A percentile compares a stretch with the other conserved stretches of the same genome.
Conservation (phyloP, 140 eudicot genomes). For the Bidens hawaiensis region DNA sequence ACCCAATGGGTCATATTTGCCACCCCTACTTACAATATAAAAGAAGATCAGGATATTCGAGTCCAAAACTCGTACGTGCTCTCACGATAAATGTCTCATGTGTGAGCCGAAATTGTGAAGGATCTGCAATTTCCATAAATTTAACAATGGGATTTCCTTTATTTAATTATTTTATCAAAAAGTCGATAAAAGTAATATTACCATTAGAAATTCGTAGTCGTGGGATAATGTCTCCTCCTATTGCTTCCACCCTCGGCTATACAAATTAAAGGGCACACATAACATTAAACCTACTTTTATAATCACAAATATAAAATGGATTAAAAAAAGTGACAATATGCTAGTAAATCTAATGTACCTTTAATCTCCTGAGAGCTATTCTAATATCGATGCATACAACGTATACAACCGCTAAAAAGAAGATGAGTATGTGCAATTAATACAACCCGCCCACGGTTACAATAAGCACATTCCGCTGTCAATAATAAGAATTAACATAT, state of each 20-base stretch:
- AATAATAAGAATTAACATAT: neutral
- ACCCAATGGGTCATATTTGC: too few relatives aligned
- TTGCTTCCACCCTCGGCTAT: conserved; percentile 95
- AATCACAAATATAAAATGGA: neutral
- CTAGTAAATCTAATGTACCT: conserved; percentile 30
- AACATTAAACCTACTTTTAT: too few relatives aligned
- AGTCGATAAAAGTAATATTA: conserved; percentile 10
- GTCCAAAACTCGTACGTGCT: conserved; percentile 56
- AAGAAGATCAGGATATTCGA: conserved; percentile 42
- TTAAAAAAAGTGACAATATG: neutral
- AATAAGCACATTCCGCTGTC: conserved; percentile 59
- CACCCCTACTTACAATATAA: conserved; percentile 65
- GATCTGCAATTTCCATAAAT: conserved; percentile 41
- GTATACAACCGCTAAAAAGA: conserved; percentile 78
- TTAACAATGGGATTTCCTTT: neutral
- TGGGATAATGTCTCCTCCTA: conserved; percentile 89
- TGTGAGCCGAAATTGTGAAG: conserved; percentile 55
- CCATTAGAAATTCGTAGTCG: conserved; percentile 77
- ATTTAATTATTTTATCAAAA: neutral
- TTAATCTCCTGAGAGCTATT: conserved; percentile 76
- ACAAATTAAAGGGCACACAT: conserved; percentile 11
- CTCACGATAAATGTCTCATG: conserved; percentile 70
- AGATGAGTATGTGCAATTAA: conserved; percentile 86
- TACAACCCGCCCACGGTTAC: conserved; percentile 73
- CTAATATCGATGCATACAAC: conserved; percentile 70